These are phyloP conservation scores for Nematocida ironsii DNA, from an alignment of 371 early-diverging fungal genomes.

Conservation along the genomic window DNA sequence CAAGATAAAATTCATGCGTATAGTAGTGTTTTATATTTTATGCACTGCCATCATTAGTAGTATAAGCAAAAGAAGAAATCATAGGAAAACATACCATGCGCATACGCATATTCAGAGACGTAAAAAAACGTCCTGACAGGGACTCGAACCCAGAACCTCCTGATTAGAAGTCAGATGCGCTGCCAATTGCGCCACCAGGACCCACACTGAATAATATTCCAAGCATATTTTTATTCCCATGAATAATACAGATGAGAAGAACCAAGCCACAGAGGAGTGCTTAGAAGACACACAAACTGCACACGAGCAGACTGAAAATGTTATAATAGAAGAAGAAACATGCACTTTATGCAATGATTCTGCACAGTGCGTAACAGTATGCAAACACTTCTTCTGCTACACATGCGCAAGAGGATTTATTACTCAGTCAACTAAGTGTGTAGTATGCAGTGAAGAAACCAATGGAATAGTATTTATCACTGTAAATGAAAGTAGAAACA, in stretches of 20 bases:
- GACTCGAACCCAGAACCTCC: constrained; percentile 64
- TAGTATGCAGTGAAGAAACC: constrained; percentile 36
- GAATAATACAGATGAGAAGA: constrained; percentile 6
- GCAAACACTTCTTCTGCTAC: constrained; percentile 46
- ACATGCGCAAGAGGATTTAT: constrained; percentile 22
- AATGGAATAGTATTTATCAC: constrained; percentile 31
- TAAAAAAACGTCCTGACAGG: constrained; percentile 62
- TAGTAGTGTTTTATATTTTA: no score
- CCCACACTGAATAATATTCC: background rate
- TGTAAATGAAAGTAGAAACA: constrained; percentile 5
- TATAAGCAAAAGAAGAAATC: background rate
- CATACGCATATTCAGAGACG: background rate
- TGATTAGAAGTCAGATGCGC: constrained; percentile 63
- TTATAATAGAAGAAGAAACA: background rate
- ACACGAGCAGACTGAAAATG: background rate
- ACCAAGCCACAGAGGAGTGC: constrained; percentile 13
- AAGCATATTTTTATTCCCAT: constrained; percentile 3
- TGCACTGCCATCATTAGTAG: no score
- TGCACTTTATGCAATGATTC: constrained; percentile 25
- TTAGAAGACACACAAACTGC: background rate
- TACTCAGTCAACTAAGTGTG: constrained; percentile 23
- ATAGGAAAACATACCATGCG: background rate
- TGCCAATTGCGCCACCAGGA: constrained; percentile 63
- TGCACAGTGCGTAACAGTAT: constrained; percentile 38
- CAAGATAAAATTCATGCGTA: no score